phyloP scores from a whole-genome alignment of 1,284 basidiomycete species.

The Cryptococcus jaspeensis region DNA sequence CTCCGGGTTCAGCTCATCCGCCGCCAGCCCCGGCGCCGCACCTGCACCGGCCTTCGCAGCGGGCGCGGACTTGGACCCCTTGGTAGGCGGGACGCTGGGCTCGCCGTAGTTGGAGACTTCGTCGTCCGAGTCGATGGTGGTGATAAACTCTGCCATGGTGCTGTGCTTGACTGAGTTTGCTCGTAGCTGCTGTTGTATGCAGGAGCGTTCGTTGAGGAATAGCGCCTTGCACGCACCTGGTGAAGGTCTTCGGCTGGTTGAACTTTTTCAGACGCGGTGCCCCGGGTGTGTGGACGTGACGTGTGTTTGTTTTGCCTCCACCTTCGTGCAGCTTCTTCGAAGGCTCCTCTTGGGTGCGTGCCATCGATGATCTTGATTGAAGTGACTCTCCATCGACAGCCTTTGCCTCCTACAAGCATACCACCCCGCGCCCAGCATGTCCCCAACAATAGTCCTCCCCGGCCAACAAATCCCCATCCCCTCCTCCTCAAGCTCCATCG shows the following conservation, averaged over 20 bases:
- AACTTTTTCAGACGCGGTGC: slow-evolving; percentile 3
- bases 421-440: too few species aligned
- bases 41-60: slow-evolving; percentile 4
- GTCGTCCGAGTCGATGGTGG: slow-evolving; percentile 53
- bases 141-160: slow-evolving; percentile 46
- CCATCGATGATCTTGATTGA: too few species aligned
- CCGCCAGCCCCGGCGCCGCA: slow-evolving; percentile 51
- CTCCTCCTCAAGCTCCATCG: slow-evolving; percentile 30
- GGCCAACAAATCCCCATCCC: slow-evolving; percentile 40
- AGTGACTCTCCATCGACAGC: neutral
- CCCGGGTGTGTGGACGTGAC: neutral
- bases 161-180: neutral
- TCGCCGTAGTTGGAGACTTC: slow-evolving; percentile 36
- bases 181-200: too few species aligned
- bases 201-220: too few species aligned
- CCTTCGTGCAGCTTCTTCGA: neutral
- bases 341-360: too few species aligned
- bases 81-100: slow-evolving; percentile 21
- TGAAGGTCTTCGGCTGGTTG: neutral
- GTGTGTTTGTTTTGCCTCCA: neutral
- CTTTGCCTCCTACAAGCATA: neutral
- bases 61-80: slow-evolving; percentile 4
- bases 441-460: slow-evolving; percentile 43
- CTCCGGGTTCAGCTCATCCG: slow-evolving; percentile 69
- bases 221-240: neutral